phyloP scores from a whole-genome alignment of 148 eudicot genomes.

The Oxyria digyna region DNA sequence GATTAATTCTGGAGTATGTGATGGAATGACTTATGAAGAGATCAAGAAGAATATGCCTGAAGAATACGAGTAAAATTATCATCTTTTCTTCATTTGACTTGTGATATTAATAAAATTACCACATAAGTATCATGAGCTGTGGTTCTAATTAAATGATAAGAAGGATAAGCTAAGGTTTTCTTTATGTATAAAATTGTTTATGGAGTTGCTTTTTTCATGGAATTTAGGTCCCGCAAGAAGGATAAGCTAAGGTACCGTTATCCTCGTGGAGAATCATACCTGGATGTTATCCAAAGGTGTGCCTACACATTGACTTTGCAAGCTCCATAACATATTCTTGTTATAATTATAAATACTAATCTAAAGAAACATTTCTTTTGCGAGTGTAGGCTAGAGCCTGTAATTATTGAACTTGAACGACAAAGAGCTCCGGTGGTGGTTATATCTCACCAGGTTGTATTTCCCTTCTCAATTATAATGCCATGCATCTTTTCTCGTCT shows the following conservation, averaged over 20 bases:
- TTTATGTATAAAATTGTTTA: neutral
- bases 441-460: conserved; percentile 77
- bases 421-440: conserved; percentile 99
- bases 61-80: conserved; percentile 63
- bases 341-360: neutral
- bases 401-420: conserved; percentile 94
- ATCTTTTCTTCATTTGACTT: neutral
- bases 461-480: neutral
- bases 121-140: neutral
- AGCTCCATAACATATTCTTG: neutral
- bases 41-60: conserved; percentile 96
- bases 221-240: conserved; percentile 71
- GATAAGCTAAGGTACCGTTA: conserved; percentile 94
- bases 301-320: neutral
- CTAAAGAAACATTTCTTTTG: neutral
- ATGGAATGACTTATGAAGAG: conserved; percentile 95
- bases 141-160: neutral
- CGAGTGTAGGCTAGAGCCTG: conserved; percentile 81
- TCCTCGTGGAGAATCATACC: conserved; percentile 98
- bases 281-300: conserved; percentile 98
- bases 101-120: neutral
- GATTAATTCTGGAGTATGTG: conserved; percentile 92
- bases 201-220: conserved; percentile 1
- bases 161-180: neutral
- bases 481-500: neutral